Evolutionary conservation across 495 filamentous ascomycete species (phyloP), one percentile per base, ranked within the genome.

Genomic region (Penicillium lividum): DNA sequence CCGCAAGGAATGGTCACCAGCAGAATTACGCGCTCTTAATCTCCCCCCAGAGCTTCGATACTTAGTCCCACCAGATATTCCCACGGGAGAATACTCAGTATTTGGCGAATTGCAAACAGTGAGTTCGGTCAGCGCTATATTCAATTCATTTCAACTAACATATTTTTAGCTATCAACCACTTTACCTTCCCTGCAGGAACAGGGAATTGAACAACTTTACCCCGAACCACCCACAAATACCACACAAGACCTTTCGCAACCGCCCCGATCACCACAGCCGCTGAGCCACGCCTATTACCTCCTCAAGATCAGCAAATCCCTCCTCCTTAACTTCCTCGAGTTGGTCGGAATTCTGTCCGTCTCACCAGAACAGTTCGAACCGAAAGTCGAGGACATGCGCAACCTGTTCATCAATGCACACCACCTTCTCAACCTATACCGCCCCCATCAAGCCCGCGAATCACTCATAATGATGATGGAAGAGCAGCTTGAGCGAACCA

Each of bases 371-470:
- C 72, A 76, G 45, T 83, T 79, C 48, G 72, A 78, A 22, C 79
- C 86, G 16, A 93, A 93, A 65, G 79, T 92, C 29, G 74, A 83
- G 3, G 86, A 96, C 63, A 62, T 98, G n/a, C 80, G 85, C 62
- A 89, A 85, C 27, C 64, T 97, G 4, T 87, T 93, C 56, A 84
- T 91, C 65, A 97, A 98, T 72, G 88, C 92, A 53, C 91, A 97
- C 69, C 89, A 92, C 60, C 81, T 93, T 18, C 82, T 97, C 49
- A 98, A 98, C 70, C 87, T 94, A 57, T 98, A 97, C 71, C 86
- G 94, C 25, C 95, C 94, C 3, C 94, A 98, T 71, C 95, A 98
- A 72, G 92, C 93, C 27, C 78, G 94, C 38, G 95, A 98, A 74
- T 92, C 86, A 30, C 77, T 98, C 44, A 95, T 97, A 28, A 69